Conservation (phyloP, 2,329 filamentous ascomycete genomes). For the Diaporthe longicolla region DNA sequence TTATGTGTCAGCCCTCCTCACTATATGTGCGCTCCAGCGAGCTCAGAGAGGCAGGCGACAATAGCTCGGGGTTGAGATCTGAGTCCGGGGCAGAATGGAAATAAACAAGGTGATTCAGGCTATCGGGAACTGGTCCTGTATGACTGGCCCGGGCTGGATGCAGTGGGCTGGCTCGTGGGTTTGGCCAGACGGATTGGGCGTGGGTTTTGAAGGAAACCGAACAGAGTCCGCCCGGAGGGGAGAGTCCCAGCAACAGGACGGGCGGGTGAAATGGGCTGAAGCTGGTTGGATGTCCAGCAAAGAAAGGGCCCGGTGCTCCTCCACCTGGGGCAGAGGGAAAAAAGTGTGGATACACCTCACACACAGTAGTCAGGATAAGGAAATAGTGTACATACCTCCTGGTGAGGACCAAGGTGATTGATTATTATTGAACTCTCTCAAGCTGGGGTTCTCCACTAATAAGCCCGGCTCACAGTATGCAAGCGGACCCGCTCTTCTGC, state of each 20-base stretch:
- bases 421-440: constrained; percentile 35
- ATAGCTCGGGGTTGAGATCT: constrained; percentile 32
- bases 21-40: constrained; percentile 22
- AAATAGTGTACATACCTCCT: constrained; percentile 33
- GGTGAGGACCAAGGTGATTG: constrained; percentile 23
- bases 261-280: constrained; percentile 34
- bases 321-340: constrained; percentile 23
- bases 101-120: constrained; percentile 22
- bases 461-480: constrained; percentile 31
- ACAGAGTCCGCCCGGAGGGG: not conserved
- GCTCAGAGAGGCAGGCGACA: constrained; percentile 23
- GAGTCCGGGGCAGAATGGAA: constrained; percentile 10
- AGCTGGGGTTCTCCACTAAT: constrained; percentile 38
- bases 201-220: constrained; percentile 24
- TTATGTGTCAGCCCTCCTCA: constrained; percentile 27
- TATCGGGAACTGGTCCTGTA: constrained; percentile 12
- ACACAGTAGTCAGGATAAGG: constrained; percentile 31
- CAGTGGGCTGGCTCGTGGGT: not conserved
- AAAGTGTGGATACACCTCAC: constrained; percentile 33
- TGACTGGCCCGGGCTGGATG: constrained; percentile 22
- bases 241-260: constrained; percentile 1
- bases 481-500: constrained; percentile 35
- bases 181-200: constrained; percentile 6
- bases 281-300: constrained; percentile 37
- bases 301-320: constrained; percentile 26